These are phyloP conservation scores for Fragilaria radians DNA, from an alignment of 108 stramenopile species.

Conservation along the genomic window DNA sequence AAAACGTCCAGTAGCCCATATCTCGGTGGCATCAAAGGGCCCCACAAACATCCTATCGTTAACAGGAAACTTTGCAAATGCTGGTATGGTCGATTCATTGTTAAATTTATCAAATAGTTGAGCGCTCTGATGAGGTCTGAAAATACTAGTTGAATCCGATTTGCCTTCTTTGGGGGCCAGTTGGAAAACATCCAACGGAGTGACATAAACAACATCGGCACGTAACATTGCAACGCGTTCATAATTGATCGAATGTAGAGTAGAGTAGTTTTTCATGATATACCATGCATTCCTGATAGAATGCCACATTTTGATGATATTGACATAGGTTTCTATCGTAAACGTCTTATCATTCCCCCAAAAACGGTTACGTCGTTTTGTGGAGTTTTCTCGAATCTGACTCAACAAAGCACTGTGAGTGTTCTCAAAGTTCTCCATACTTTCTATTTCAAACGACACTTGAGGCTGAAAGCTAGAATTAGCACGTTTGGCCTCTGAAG, in stretches of 20 bases:
- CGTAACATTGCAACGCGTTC: conserved; percentile 44
- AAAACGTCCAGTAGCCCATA: conserved; percentile 51
- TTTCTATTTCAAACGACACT: background rate
- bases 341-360: conserved; percentile 20
- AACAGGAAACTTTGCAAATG: conserved; percentile 22
- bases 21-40: conserved; percentile 24
- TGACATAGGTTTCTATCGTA: background rate
- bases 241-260: conserved; percentile 2
- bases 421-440: background rate
- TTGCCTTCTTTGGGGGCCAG: conserved; percentile 4
- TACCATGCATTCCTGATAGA: conserved; percentile 22
- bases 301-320: conserved; percentile 22
- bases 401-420: background rate
- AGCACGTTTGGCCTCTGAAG: background rate
- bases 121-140: too few relatives aligned
- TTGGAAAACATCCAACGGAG: conserved; percentile 38
- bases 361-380: conserved; percentile 11
- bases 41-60: conserved; percentile 49
- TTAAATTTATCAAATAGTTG: conserved; percentile 6
- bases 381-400: background rate
- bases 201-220: conserved; percentile 37
- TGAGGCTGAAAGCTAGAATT: background rate
- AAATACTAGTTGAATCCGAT: conserved; percentile 4
- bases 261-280: conserved; percentile 8
- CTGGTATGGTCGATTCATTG: conserved; percentile 14